A percentile compares a stretch with the other conserved stretches of the same genome.
These are phyloP conservation scores for Populus pruinosa DNA, from an alignment of 345 rosid species.

Conservation along the genomic window DNA sequence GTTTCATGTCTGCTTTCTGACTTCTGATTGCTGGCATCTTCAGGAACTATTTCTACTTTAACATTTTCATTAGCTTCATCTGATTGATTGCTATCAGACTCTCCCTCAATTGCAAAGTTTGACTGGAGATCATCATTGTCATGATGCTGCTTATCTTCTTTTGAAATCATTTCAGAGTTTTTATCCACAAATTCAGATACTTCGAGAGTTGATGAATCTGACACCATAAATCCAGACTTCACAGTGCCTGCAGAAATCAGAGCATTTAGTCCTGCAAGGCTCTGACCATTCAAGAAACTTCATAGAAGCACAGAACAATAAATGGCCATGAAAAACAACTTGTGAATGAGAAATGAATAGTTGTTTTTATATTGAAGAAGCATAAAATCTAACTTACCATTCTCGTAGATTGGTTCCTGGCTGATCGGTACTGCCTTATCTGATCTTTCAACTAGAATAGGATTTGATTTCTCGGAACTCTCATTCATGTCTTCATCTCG, in stretches of 20 bases:
- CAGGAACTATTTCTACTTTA: background rate
- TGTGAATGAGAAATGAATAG: background rate
- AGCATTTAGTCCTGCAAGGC: background rate
- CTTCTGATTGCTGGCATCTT: background rate
- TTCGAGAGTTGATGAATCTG: background rate
- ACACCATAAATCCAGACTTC: background rate
- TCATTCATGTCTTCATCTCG: slow-evolving; percentile 16
- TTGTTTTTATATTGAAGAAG: background rate
- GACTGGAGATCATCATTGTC: background rate
- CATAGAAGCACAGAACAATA: background rate
- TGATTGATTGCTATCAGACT: background rate
- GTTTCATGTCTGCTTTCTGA: background rate
- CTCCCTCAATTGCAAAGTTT: background rate
- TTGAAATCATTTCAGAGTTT: slow-evolving; percentile 1
- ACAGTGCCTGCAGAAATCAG: background rate
- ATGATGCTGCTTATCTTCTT: slow-evolving; percentile 1
- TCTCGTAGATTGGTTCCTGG: slow-evolving; percentile 5
- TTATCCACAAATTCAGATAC: background rate
- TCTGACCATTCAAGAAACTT: background rate
- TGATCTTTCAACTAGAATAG: slow-evolving; percentile 3
- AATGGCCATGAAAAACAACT: background rate
- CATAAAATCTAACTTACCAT: slow-evolving; percentile 23
- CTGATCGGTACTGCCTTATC: background rate
- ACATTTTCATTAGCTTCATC: background rate
- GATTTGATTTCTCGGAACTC: slow-evolving; percentile 16